Conservation (phyloP, 23 red algal species). For the Chondrus crispus region DNA sequence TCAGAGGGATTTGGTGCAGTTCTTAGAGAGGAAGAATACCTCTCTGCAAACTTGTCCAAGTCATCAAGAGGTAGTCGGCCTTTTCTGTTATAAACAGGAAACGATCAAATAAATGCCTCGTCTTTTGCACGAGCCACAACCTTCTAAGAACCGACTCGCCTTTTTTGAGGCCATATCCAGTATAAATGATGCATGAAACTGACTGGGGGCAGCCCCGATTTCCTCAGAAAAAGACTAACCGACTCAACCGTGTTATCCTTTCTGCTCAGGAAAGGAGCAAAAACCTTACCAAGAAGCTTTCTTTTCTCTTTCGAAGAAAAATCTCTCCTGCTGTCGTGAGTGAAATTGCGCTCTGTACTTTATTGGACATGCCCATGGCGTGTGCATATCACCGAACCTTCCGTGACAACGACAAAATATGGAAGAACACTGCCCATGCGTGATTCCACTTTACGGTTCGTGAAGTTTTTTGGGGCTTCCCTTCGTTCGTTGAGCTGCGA, state of each 20-base stretch:
- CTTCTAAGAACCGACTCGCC: neutral
- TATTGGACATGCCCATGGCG: neutral
- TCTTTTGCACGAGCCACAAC: neutral
- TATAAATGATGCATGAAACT: neutral
- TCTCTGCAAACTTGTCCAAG: neutral
- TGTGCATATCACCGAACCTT: neutral
- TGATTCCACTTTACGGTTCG: no score
- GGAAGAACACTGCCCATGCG: neutral
- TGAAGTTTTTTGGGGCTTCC: no score
- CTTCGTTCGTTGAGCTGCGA: no score
- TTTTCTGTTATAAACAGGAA: neutral
- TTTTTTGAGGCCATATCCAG: conserved; percentile 26
- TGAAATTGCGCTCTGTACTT: neutral
- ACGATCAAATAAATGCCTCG: neutral
- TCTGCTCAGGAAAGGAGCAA: neutral
- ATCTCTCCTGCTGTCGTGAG: neutral
- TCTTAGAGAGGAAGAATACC: neutral
- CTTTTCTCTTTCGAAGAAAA: neutral
- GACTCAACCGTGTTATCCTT: neutral
- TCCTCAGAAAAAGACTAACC: neutral
- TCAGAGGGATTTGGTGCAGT: neutral
- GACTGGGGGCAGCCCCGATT: neutral
- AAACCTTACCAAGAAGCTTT: neutral
- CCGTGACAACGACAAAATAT: neutral
- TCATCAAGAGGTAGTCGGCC: neutral